These are phyloP conservation scores for Pisolithus sp. DNA, from an alignment of 768 basidiomycete species.

Conservation along the genomic window DNA sequence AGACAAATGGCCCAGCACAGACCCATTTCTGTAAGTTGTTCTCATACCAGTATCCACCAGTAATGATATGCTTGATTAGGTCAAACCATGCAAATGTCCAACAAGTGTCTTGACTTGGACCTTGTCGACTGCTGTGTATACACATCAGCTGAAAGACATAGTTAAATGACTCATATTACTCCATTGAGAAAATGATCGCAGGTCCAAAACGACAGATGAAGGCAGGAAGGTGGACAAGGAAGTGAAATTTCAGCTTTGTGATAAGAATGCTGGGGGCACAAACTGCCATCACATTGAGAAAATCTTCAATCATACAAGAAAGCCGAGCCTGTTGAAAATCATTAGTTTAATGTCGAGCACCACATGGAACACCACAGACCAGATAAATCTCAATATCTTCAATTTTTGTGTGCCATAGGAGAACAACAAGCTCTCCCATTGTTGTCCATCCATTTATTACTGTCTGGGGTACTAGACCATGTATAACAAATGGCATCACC, in stretches of 20 bases:
- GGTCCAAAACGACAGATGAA: not conserved
- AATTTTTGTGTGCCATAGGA: not conserved
- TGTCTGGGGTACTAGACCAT: conserved; percentile 11
- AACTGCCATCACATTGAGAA: conserved; percentile 5
- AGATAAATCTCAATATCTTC: not conserved
- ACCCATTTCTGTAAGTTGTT: no score
- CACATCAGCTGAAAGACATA: not conserved
- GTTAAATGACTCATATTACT: not conserved
- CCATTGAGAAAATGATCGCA: not conserved
- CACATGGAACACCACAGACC: not conserved
- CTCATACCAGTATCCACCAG: conserved; percentile 9
- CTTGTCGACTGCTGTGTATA: conserved; percentile 1
- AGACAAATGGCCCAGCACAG: no score
- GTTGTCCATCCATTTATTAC: conserved; percentile 4
- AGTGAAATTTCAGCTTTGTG: conserved; percentile 21
- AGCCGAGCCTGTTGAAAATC: not conserved
- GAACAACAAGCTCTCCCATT: not conserved
- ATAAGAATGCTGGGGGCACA: conserved; percentile 17
- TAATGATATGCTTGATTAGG: conserved; percentile 6
- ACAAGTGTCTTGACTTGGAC: conserved; percentile 19
- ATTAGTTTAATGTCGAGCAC: not conserved
- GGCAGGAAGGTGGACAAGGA: conserved; percentile 17
- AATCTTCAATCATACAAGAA: conserved; percentile 12
- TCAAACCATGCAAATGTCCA: conserved; percentile 2
- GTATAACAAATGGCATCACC: conserved; percentile 22